Evolutionary conservation across 352 stramenopile species (phyloP).

Genomic region (Phytophthora pinifolia): DNA sequence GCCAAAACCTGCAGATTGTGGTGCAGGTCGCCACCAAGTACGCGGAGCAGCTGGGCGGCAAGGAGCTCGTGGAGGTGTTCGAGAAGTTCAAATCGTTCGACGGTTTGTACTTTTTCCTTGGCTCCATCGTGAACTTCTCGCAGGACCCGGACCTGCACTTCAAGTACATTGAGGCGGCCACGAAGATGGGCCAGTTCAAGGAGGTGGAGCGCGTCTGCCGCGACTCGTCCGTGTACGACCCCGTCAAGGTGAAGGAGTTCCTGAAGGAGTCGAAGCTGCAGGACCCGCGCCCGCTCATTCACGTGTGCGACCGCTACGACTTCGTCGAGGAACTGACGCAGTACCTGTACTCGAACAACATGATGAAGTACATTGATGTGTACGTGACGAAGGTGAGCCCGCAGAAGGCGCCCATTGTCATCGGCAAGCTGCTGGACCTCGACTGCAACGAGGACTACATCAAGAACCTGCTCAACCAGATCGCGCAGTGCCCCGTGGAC

Average conservation of each 20-base stretch:
- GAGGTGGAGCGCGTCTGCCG: constrained; percentile 99
- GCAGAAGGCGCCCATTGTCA: constrained; percentile 97
- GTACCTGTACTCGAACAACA: constrained; percentile 99
- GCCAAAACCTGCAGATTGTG: constrained; percentile 98
- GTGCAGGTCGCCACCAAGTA: constrained; percentile 98
- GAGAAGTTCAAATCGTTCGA: constrained; percentile 99
- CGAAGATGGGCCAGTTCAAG: constrained; percentile 99
- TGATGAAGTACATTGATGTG: constrained; percentile 99
- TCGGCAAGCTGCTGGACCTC: constrained; percentile 97
- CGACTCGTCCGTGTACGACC: constrained; percentile 99
- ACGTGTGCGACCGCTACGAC: constrained; percentile 98
- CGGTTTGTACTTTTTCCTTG: constrained; percentile 98
- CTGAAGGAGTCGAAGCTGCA: constrained; percentile 98
- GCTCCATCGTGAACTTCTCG: constrained; percentile 98
- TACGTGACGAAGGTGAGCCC: constrained; percentile 97
- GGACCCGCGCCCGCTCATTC: constrained; percentile 97
- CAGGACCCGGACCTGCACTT: constrained; percentile 99
- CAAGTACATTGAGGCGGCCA: constrained; percentile 99
- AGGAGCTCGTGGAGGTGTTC: constrained; percentile 98
- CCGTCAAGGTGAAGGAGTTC: constrained; percentile 99
- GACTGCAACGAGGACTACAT: constrained; percentile 99
- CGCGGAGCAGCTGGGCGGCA: constrained; percentile 90
- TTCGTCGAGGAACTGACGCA: constrained; percentile 99
- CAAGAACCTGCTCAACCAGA: constrained; percentile 97
- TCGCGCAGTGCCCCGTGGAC: constrained; percentile 92